Evolutionary conservation across 352 stramenopile species (phyloP), one percentile per base, ranked within the genome.

Genomic region (Pythium folliculosum): DNA sequence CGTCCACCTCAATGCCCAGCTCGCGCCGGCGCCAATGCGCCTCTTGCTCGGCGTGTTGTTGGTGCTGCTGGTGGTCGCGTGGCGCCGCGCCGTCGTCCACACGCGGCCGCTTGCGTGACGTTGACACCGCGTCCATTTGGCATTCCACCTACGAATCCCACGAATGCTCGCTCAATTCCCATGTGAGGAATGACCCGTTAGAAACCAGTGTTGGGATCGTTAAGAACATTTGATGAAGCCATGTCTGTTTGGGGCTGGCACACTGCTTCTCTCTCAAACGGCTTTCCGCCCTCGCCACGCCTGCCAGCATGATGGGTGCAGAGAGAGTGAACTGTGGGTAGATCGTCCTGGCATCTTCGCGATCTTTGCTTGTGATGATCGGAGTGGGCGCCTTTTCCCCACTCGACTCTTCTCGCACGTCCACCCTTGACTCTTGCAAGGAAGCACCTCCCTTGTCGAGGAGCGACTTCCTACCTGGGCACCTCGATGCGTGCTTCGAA

Each of bases 11-110:
- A 40, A 91, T 84, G 48, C 72, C 78, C 60, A 78, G 69, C 58
- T 91, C 83, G 49, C 83, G 76, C 45, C 83, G 81, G 23, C 60
- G 59, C 83, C 81, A 91, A 13, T 50, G 63, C 8, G 63, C 52
- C 44, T 89, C 81, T 52, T 91, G 80, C 25, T 51, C 14, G n/a
- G 49, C 16, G 1, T 47, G 40, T 47, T 47, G 40, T 4, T 30
- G 14, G 43, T 38, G 3, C 21, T 22, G 35, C 35, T 4, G 10
- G 56, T 54, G 6, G 4, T 21, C 13, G 10, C 19, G 23, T 44
- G 40, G 22, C 23, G 54, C 21, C 3, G 37, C 37, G 37, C 21
- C 32, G n/a, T 21, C 44, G 2, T 54, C 54, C 54, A 61, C 25
- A 43, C 56, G 56, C 56, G 38, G 16, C 8, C 56, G 56, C 56